Percentiles rank a stretch among this genome's conserved stretches.
phyloP scores from a whole-genome alignment of 306 rosid species.

The Glycine latifolia region DNA sequence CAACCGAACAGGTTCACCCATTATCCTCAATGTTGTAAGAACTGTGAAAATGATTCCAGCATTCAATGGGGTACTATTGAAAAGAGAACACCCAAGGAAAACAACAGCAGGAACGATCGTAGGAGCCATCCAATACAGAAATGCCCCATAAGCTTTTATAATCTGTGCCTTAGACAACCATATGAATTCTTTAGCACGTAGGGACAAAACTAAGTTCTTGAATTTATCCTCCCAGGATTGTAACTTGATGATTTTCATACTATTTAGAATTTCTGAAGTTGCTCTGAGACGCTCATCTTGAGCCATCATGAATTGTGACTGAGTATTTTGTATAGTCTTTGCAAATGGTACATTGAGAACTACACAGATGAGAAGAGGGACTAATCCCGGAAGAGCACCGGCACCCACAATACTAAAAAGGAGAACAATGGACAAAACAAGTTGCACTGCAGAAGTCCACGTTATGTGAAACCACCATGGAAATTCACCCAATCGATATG shows the following conservation, averaged over 20 bases:
- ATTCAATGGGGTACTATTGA: background rate
- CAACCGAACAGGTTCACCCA: constrained; percentile 15
- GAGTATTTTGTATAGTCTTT: background rate
- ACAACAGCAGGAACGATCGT: background rate
- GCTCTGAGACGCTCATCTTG: constrained; percentile 24
- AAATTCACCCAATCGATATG: constrained; percentile 16
- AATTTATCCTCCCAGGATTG: constrained; percentile 20
- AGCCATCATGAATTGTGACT: constrained; percentile 4
- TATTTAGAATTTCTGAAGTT: constrained; percentile 14
- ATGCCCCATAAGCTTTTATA: constrained; percentile 2
- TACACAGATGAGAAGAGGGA: constrained; percentile 25
- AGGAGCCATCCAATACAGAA: background rate
- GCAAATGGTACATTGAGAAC: constrained; percentile 14
- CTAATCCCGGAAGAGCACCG: constrained; percentile 26
- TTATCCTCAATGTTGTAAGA: background rate
- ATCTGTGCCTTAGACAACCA: constrained; percentile 2
- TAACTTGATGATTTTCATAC: constrained; percentile 18
- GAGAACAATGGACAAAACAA: background rate
- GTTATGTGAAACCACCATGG: constrained; percentile 10
- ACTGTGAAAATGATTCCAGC: constrained; percentile 22
- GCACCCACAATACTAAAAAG: constrained; percentile 2
- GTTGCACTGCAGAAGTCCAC: background rate
- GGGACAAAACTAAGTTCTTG: constrained; percentile 4
- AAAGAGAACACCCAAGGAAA: background rate
- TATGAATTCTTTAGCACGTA: background rate